A percentile compares a stretch with the other conserved stretches of the same genome.
Conservation (phyloP, 352 stramenopile species). For the Hyaloperonospora arabidopsidis region DNA sequence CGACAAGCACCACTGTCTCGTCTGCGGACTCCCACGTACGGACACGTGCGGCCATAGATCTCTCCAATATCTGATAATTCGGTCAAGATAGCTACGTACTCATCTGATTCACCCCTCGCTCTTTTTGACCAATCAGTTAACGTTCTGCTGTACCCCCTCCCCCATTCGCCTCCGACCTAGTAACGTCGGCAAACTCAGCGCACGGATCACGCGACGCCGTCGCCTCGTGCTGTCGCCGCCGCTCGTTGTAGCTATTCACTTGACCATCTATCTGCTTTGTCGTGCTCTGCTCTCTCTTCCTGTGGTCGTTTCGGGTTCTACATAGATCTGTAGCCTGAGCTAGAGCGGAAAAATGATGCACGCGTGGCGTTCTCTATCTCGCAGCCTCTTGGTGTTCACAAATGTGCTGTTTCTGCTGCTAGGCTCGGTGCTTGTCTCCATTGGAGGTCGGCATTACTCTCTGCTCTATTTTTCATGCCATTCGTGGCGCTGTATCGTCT, state of each 20-base stretch:
- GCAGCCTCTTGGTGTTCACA: constrained; percentile 80
- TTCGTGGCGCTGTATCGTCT: not conserved
- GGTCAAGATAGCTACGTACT: no score
- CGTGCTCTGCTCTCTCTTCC: constrained; percentile 1
- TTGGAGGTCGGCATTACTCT: constrained; percentile 43
- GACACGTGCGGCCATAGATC: constrained; percentile 10
- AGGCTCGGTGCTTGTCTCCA: constrained; percentile 70
- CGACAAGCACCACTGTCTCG: constrained; percentile 29
- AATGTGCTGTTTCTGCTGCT: constrained; percentile 83
- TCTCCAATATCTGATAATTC: not conserved
- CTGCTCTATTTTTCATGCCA: constrained; percentile 4
- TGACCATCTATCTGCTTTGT: not conserved
- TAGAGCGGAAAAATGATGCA: constrained; percentile 25
- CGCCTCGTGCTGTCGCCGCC: constrained; percentile 3
- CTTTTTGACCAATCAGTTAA: not conserved
- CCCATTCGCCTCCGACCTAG: constrained; percentile 3
- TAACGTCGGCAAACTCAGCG: constrained; percentile 8
- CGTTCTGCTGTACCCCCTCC: constrained; percentile 4
- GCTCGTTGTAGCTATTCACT: constrained; percentile 2
- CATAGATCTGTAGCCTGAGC: constrained; percentile 10
- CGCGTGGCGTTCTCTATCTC: constrained; percentile 64
- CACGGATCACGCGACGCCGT: not conserved
- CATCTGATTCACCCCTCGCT: not conserved
- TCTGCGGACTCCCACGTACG: constrained; percentile 24
- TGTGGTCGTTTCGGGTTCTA: constrained; percentile 18